These are phyloP conservation scores for Trichoderma simmonsii DNA, from an alignment of 2,329 filamentous ascomycete genomes.

Conservation along the genomic window DNA sequence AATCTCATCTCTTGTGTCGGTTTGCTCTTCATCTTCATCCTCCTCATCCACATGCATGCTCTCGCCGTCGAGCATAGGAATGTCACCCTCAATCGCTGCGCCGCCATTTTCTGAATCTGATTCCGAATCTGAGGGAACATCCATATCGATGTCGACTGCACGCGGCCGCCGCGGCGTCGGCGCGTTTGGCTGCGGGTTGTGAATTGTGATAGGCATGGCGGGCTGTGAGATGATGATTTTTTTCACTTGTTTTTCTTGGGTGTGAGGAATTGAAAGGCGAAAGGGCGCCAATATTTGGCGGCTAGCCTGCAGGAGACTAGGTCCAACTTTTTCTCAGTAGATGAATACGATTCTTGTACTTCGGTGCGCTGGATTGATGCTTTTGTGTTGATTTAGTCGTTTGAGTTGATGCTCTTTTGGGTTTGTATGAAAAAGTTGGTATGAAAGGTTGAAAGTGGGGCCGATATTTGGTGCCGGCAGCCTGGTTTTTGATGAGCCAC, in stretches of 20 bases:
- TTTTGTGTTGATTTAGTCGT: neutral
- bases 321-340: neutral
- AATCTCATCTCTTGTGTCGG: slow-evolving; percentile 47
- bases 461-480: slow-evolving; percentile 16
- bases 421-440: slow-evolving; percentile 12
- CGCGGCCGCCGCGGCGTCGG: slow-evolving; percentile 22
- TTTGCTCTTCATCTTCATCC: slow-evolving; percentile 23
- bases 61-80: slow-evolving; percentile 44
- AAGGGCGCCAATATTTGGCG: neutral
- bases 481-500: neutral
- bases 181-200: slow-evolving; percentile 38
- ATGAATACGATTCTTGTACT: neutral
- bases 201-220: slow-evolving; percentile 49
- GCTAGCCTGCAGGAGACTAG: neutral
- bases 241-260: neutral
- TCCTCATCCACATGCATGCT: slow-evolving; percentile 32
- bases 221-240: slow-evolving; percentile 9
- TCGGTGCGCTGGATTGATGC: neutral
- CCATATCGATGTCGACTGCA: slow-evolving; percentile 17
- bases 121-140: slow-evolving; percentile 41
- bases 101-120: slow-evolving; percentile 39
- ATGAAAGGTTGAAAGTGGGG: slow-evolving; percentile 29
- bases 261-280: neutral
- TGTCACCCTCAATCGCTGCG: slow-evolving; percentile 43
- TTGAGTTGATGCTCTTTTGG: slow-evolving; percentile 3